Percentiles rank a stretch among this genome's conserved stretches.
Conservation (phyloP, 768 basidiomycete genomes). For the Xerocomellus dryophilus region DNA sequence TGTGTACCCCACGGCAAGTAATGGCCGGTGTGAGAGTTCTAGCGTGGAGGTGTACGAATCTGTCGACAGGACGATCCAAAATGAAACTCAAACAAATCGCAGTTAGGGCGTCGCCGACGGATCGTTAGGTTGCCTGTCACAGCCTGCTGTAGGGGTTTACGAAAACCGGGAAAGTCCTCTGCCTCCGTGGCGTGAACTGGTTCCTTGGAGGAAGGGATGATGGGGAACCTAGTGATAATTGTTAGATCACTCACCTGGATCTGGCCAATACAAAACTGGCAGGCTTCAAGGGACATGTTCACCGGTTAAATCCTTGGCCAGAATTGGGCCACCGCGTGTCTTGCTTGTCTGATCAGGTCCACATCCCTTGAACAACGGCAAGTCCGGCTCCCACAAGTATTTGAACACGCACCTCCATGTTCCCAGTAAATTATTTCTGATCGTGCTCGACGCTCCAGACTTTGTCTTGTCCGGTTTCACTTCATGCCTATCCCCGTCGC, state of each 20-base stretch:
- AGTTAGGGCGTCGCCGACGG: constrained; percentile 25
- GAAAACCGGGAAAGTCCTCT: constrained; percentile 14
- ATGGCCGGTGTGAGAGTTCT: constrained; percentile 30
- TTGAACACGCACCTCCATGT: constrained; percentile 29
- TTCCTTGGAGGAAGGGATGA: constrained; percentile 11
- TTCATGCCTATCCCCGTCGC: constrained; percentile 31
- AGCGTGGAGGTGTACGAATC: background rate
- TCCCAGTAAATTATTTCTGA: constrained; percentile 31
- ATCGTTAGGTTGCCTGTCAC: constrained; percentile 13
- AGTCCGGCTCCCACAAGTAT: constrained; percentile 29
- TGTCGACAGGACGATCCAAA: constrained; percentile 29
- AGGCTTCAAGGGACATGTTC: background rate
- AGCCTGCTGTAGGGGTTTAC: background rate
- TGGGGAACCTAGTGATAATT: constrained; percentile 4
- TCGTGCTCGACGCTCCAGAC: constrained; percentile 9
- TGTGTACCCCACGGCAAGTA: constrained; percentile 16
- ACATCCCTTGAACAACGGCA: constrained; percentile 27
- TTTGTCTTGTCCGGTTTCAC: background rate
- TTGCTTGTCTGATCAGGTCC: constrained; percentile 24
- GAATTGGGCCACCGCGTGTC: constrained; percentile 28
- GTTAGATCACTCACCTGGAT: constrained; percentile 13
- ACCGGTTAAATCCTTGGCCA: constrained; percentile 25
- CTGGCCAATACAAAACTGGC: constrained; percentile 10
- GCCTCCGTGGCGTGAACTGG: constrained; percentile 13
- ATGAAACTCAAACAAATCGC: constrained; percentile 32